These are phyloP conservation scores for Colletotrichum tabaci DNA, from an alignment of 2,329 filamentous ascomycete species.

Conservation along the genomic window DNA sequence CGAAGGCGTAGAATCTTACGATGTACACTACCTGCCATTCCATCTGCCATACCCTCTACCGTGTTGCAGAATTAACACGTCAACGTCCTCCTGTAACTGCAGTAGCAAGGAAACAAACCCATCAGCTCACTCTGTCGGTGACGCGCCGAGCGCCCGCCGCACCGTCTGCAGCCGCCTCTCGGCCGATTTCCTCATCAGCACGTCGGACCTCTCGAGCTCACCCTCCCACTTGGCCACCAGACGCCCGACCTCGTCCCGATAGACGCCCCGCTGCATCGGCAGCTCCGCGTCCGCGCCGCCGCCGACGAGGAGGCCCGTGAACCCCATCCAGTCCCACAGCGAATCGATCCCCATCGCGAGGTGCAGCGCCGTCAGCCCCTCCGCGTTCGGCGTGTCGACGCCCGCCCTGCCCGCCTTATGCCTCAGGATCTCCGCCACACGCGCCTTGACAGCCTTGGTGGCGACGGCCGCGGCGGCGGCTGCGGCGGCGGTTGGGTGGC, in stretches of 20 bases:
- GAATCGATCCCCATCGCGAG: not conserved
- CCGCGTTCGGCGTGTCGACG: not conserved
- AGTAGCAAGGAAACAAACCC: too few relatives aligned
- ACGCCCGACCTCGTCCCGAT: not conserved
- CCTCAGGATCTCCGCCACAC: not conserved
- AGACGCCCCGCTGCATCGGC: not conserved
- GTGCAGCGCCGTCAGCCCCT: not conserved
- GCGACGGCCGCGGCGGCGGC: too few relatives aligned
- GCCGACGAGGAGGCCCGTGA: not conserved
- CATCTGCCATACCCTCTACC: not conserved
- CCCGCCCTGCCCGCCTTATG: not conserved
- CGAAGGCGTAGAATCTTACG: not conserved
- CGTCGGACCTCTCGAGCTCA: not conserved
- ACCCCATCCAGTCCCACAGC: constrained; percentile 2
- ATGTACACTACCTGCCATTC: not conserved
- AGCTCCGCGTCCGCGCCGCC: not conserved
- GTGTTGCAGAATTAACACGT: not conserved
- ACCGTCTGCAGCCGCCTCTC: not conserved
- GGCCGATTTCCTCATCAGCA: not conserved
- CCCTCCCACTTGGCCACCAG: too few relatives aligned
- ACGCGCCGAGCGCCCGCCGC: not conserved
- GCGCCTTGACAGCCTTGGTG: not conserved
- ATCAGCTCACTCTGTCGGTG: not conserved
- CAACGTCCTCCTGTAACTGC: not conserved
- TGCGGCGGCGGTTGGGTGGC: not conserved